Conservation (phyloP, 805 yeast genomes). For the Sugiyamaella americana region DNA sequence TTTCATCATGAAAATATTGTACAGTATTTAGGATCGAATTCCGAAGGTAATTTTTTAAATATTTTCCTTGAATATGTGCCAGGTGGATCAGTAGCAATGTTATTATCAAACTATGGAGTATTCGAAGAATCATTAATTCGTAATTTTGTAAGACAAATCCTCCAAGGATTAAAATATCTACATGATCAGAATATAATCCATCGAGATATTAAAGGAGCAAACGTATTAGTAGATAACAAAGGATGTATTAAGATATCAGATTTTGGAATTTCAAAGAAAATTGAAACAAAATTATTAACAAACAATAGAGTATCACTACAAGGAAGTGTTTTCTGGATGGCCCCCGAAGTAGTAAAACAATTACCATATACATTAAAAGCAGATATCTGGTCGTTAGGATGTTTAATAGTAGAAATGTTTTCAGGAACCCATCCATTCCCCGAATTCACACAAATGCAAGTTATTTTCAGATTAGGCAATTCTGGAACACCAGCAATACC, state of each 20-base stretch:
- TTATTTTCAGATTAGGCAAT: conserved; percentile 89
- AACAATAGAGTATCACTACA: conserved; percentile 73
- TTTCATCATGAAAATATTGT: conserved; percentile 90
- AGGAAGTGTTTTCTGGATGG: conserved; percentile 99
- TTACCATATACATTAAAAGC: conserved; percentile 86
- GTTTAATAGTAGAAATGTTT: conserved; percentile 88
- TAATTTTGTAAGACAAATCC: conserved; percentile 68
- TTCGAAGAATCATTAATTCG: conserved; percentile 71
- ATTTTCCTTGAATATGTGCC: conserved; percentile 76
- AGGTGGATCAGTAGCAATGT: conserved; percentile 64
- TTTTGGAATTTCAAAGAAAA: conserved; percentile 72
- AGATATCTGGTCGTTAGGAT: conserved; percentile 97
- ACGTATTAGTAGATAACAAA: conserved; percentile 70
- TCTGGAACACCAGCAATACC: conserved; percentile 74
- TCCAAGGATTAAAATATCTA: conserved; percentile 66
- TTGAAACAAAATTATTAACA: conserved; percentile 46
- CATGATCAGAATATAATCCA: conserved; percentile 75
- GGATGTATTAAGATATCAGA: conserved; percentile 82
- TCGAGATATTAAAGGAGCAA: conserved; percentile 86
- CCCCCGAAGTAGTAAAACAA: conserved; percentile 96
- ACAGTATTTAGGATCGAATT: conserved; percentile 81
- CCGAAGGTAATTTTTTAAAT: conserved; percentile 63
- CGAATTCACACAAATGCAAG: conserved; percentile 92
- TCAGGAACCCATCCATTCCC: conserved; percentile 97
- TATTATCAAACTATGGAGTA: conserved; percentile 69